phyloP scores from a whole-genome alignment of 495 filamentous ascomycete genomes.

The Penicillium arizonense region DNA sequence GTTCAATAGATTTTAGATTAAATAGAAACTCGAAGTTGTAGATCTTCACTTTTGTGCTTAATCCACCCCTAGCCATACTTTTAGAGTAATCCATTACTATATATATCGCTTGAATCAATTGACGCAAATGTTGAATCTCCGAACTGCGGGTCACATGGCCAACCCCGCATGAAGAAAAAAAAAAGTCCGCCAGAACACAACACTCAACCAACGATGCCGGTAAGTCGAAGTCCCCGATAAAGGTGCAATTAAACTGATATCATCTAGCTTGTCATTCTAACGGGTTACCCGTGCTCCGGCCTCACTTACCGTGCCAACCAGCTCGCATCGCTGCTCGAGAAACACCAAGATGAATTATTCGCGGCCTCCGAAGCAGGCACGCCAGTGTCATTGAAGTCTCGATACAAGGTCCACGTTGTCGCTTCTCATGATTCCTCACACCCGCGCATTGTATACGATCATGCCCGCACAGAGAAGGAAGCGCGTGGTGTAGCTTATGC shows the following conservation, averaged over 20 bases:
- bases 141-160: slow-evolving; percentile 29
- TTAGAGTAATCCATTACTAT: neutral
- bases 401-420: slow-evolving; percentile 57
- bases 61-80: no score
- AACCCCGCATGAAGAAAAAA: slow-evolving; percentile 23
- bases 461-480: slow-evolving; percentile 80
- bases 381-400: slow-evolving; percentile 43
- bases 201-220: slow-evolving; percentile 29
- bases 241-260: neutral
- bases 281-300: slow-evolving; percentile 89
- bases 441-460: slow-evolving; percentile 48
- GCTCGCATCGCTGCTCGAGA: slow-evolving; percentile 54
- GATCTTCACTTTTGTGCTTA: neutral
- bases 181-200: slow-evolving; percentile 20
- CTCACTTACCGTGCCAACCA: slow-evolving; percentile 86
- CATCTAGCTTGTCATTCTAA: slow-evolving; percentile 81
- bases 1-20: slow-evolving; percentile 7
- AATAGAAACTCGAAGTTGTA: neutral
- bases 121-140: no score
- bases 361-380: slow-evolving; percentile 34
- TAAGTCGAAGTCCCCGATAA: slow-evolving; percentile 10
- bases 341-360: slow-evolving; percentile 54
- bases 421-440: slow-evolving; percentile 50
- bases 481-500: slow-evolving; percentile 83
- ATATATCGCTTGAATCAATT: no score